Percentiles rank a stretch among this genome's conserved stretches.
phyloP scores from a whole-genome alignment of 192 early-diverging fungal species.

The Coemansia sp. region DNA sequence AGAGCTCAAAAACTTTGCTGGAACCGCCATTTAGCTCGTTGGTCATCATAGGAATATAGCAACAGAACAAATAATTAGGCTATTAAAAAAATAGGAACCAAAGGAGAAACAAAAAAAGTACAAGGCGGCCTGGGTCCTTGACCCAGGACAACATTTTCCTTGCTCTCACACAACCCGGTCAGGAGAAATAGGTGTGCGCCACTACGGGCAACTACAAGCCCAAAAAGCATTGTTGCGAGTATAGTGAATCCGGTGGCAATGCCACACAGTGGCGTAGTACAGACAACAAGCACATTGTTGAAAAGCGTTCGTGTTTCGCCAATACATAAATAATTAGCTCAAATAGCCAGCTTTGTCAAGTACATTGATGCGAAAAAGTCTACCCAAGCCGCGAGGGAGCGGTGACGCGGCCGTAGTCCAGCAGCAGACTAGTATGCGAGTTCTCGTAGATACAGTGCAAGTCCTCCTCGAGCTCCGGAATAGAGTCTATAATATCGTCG shows the following conservation, averaged over 20 bases:
- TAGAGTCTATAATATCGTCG: slow-evolving; percentile 38
- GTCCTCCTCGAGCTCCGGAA: slow-evolving; percentile 68
- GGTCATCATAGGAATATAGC: not conserved
- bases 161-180: no score
- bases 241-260: no score
- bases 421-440: slow-evolving; percentile 61
- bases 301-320: no score
- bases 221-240: no score
- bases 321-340: not conserved
- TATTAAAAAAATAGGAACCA: not conserved
- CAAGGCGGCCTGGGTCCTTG: not conserved
- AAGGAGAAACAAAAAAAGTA: not conserved
- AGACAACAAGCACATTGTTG: no score
- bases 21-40: not conserved
- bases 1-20: not conserved
- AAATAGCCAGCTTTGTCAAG: not conserved
- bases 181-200: no score
- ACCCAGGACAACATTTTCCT: no score
- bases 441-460: slow-evolving; percentile 66
- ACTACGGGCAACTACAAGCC: no score
- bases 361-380: not conserved
- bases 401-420: slow-evolving; percentile 66
- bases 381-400: slow-evolving; percentile 63
- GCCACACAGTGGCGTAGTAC: no score
- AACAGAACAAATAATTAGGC: not conserved